Conservation (phyloP, 2,329 filamentous ascomycete genomes). For the Calycina marina region DNA sequence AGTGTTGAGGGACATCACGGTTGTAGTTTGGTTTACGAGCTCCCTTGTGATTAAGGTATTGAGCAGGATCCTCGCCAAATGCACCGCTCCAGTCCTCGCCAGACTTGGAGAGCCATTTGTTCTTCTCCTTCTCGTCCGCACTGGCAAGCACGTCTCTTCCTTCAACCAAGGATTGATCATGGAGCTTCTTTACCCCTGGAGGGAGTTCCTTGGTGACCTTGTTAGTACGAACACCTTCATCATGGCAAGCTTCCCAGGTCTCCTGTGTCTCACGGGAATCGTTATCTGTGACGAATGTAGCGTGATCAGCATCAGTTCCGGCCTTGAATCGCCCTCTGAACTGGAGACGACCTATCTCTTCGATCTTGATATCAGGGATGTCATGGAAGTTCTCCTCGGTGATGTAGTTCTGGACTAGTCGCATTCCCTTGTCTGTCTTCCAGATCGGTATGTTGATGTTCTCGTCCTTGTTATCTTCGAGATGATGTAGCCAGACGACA, state of each 20-base stretch:
- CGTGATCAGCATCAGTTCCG: conserved; percentile 76
- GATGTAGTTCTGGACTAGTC: conserved; percentile 84
- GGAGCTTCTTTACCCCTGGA: conserved; percentile 55
- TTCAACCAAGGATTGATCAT: conserved; percentile 66
- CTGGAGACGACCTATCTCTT: conserved; percentile 66
- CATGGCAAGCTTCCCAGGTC: conserved; percentile 81
- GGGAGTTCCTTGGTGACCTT: conserved; percentile 63
- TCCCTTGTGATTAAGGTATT: conserved; percentile 13
- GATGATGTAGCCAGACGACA: conserved; percentile 70
- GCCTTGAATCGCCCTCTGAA: conserved; percentile 78
- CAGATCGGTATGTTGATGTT: conserved; percentile 84
- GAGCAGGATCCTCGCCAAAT: conserved; percentile 61
- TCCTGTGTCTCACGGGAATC: conserved; percentile 86
- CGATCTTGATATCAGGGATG: conserved; percentile 60
- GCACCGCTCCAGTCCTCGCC: conserved; percentile 79
- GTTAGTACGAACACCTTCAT: conserved; percentile 67
- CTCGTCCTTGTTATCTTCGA: conserved; percentile 64
- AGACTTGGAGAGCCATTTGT: conserved; percentile 63
- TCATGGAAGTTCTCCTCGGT: conserved; percentile 59
- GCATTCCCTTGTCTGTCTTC: conserved; percentile 59
- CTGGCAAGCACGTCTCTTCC: conserved; percentile 69
- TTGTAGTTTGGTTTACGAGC: conserved; percentile 4
- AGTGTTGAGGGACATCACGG: conserved; percentile 7
- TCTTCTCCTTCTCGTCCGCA: conserved; percentile 55
- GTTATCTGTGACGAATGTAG: conserved; percentile 72